phyloP scores from a whole-genome alignment of 495 filamentous ascomycete species.

The Pseudomonodictys pantanalensis region DNA sequence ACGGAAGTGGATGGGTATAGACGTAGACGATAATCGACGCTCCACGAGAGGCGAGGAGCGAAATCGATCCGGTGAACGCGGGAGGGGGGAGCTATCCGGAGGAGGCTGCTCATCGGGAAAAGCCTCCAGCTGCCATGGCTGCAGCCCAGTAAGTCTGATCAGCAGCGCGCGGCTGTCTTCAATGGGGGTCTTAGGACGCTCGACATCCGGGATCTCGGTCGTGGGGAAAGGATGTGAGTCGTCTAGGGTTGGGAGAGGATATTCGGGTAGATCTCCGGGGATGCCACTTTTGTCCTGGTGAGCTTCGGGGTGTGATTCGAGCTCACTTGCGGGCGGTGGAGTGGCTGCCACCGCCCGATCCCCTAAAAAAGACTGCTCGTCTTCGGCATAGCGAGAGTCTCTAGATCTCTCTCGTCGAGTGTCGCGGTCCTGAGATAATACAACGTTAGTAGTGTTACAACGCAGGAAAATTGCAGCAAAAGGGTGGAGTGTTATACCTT shows the following conservation, averaged over 20 bases:
- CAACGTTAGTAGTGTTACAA: not conserved
- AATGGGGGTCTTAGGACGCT: conserved; percentile 24
- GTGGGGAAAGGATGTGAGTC: conserved; percentile 20
- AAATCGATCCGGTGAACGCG: conserved; percentile 17
- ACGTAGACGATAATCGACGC: conserved; percentile 35
- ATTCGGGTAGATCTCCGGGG: conserved; percentile 31
- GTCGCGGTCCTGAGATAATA: conserved; percentile 9
- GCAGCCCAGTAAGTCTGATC: conserved; percentile 22
- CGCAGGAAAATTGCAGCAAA: not conserved
- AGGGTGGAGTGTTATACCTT: conserved; percentile 21
- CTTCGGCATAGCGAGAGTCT: conserved; percentile 13
- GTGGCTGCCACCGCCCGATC: conserved; percentile 45
- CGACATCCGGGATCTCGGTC: not conserved
- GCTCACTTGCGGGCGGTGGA: conserved; percentile 36
- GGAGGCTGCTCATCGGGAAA: conserved; percentile 24
- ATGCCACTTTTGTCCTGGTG: conserved; percentile 11
- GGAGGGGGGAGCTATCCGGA: conserved; percentile 8
- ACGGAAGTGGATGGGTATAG: conserved; percentile 40
- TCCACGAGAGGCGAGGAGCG: conserved; percentile 1
- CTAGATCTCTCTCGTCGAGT: conserved; percentile 16
- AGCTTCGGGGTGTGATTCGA: conserved; percentile 11
- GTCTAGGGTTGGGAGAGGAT: conserved; percentile 27
- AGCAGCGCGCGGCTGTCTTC: conserved; percentile 29
- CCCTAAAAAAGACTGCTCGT: conserved; percentile 47
- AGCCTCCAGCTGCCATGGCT: conserved; percentile 19